Evolutionary conservation across 371 early-diverging fungal species (phyloP).

Genomic region (Zychaea mexicana): DNA sequence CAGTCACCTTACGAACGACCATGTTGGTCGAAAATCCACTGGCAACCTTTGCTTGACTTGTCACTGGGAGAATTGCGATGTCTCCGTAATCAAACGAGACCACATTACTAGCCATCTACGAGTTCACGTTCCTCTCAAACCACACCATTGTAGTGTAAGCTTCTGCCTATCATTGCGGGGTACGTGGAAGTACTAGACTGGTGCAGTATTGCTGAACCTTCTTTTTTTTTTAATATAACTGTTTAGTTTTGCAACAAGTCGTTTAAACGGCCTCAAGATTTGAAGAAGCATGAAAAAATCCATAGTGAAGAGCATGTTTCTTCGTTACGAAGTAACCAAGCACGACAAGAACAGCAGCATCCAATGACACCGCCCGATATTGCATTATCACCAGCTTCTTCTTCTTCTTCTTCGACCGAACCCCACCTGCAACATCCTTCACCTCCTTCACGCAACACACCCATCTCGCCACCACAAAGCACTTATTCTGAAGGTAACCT

Average conservation of each 20-base stretch:
- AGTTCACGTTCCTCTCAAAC: conserved; percentile 92
- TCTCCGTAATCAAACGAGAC: conserved; percentile 82
- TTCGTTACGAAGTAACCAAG: conserved; percentile 7
- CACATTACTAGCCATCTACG: conserved; percentile 93
- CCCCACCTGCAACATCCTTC: conserved; percentile 11
- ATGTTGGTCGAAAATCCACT: conserved; percentile 89
- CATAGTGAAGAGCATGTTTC: conserved; percentile 60
- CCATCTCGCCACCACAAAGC: conserved; percentile 36
- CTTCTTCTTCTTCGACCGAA: conserved; percentile 10
- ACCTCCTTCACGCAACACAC: conserved; percentile 9
- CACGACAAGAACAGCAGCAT: conserved; percentile 2
- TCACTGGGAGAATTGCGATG: conserved; percentile 84
- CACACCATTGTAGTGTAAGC: conserved; percentile 74
- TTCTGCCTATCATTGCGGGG: neutral
- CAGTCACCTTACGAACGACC: conserved; percentile 81
- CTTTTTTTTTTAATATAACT: neutral
- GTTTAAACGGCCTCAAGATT: conserved; percentile 90
- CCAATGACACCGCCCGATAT: conserved; percentile 20
- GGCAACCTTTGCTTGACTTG: conserved; percentile 88
- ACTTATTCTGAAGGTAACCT: conserved; percentile 17
- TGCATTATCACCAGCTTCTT: conserved; percentile 12
- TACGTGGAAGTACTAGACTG: no score
- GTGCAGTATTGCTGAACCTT: neutral
- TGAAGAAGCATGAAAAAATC: conserved; percentile 86
- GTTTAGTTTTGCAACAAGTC: conserved; percentile 68